Evolutionary conservation across 2,329 filamentous ascomycete species (phyloP), one percentile per base, ranked within the genome.

Genomic region (Lachnellula willkommii): DNA sequence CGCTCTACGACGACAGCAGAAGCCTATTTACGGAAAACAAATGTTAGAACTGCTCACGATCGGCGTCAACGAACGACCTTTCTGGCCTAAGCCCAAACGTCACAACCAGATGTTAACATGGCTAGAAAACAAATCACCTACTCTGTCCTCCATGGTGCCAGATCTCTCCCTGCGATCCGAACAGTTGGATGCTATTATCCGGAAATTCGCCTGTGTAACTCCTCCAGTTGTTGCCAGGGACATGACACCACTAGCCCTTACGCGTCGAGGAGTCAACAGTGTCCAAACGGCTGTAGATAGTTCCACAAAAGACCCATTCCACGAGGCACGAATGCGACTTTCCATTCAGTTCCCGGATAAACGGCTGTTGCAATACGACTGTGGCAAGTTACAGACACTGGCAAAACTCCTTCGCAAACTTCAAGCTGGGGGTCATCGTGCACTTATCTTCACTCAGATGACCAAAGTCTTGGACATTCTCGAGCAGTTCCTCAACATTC

Each of bases 391-490:
- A 3, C 94, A 99, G 68, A 85, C 88, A 17, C 80, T 99, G 15
- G 94, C 95, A 67, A 86, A 86, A 58, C 80, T 99, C 2, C 80
- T 99, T 14, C 88, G 94, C 9, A 86, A 88, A 60, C 79, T 99
- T 7, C 92, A 97, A 73, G 83, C 89, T 2, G 91, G 90, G 40
- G 91, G 92, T 1, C 94, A 97, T 68, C 89, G 95, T 7, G 94
- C 91, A 9, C 79, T 99, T 50, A 99, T 99, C 70, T 99, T 99
- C 72, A 97, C 95, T 0, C 94, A 99, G 69, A 99, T 99, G 94
- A 97, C 94, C 47, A 96, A 95, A 71, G 94, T 97, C 47, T 80
- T 99, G 17, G 93, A 99, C 70, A 95, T 99, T 54, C 79, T 99
- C 2, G 94, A 99, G 71, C 91, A 94, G 64, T 99, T 99, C 69